phyloP scores from a whole-genome alignment of 129 eudicot genomes.

The Logfia minima region DNA sequence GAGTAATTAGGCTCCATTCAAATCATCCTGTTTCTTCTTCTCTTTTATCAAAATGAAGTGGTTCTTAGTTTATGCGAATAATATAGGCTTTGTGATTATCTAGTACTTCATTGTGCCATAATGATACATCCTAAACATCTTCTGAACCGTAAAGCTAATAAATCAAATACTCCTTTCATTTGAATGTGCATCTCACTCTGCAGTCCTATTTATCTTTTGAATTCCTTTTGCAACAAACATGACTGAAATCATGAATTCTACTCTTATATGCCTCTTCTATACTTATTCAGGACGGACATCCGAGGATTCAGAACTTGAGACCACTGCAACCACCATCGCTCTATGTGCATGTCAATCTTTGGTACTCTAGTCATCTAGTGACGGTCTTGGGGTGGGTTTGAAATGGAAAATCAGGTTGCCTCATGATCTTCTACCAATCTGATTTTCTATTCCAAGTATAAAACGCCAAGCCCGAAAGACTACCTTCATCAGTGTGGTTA shows the following conservation, averaged over 20 bases:
- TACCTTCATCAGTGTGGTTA: background rate
- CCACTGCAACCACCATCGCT: background rate
- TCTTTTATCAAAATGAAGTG: background rate
- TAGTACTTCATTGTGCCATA: background rate
- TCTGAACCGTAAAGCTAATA: background rate
- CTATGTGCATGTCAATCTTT: too few species aligned
- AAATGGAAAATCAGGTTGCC: background rate
- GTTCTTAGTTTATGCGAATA: background rate
- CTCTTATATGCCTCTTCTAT: background rate
- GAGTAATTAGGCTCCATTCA: background rate
- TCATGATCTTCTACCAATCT: background rate
- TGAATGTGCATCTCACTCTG: background rate
- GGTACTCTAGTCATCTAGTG: background rate
- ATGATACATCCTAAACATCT: background rate
- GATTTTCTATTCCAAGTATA: background rate
- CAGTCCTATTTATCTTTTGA: background rate
- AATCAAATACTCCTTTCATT: background rate
- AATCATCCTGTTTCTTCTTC: background rate
- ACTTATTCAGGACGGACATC: background rate
- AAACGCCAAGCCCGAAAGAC: background rate
- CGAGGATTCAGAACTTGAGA: background rate
- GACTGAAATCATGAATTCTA: background rate
- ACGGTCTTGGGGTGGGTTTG: background rate
- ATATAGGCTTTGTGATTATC: background rate
- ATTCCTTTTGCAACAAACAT: background rate